Base-by-base conservation (phyloP, 306 rosid genomes). In the Comarum palustre region DNA sequence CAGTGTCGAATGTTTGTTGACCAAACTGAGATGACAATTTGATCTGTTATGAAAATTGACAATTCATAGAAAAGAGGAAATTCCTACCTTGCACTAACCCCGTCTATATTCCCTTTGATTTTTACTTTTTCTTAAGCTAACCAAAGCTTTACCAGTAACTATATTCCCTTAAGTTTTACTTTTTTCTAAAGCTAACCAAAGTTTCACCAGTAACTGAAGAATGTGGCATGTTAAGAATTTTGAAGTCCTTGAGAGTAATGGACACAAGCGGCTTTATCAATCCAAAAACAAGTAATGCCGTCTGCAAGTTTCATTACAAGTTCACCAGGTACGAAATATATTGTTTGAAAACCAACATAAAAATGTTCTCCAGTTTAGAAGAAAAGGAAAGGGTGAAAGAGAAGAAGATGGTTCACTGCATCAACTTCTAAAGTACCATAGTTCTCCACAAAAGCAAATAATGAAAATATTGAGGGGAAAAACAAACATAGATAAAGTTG, bases 1-100 rank as follows among this genome's bases (percentile, higher is more conserved):
- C 64, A 32, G 86, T 69, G 54, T 87, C 97, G 36, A 86, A 93
- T 70, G 96, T 68, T 71, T 93, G 98, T 69, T 83, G 91, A 68
- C 88, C 88, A 75, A 78, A 88, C 92, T 86, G 92, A 47, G 85
- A 66, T 22, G 68, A 41, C 24, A 83, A 79, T 72, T 81, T 73
- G 71, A 80, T 59, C 79, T 78, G 71, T 57, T 55, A 77, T 74
- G 48, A 77, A 79, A 77, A 29, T 25, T 25, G 16, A n/a, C 54
- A 32, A 48, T 77, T 62, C 31, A 60, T 70, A 43, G 76, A 61
- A 68, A 19, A 41, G 47, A 75, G 59, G 11, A 19, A 7, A 51
- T 51, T n/a, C 52, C 25, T n/a, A 50, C 50, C 50, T 74, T 27
- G 50, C 34, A 27, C 31, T 71, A 69, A 45, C 38, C 52, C 19